A percentile compares a stretch with the other conserved stretches of the same genome.
These are phyloP conservation scores for Ceratobasidium sp. DNA, from an alignment of 1,284 basidiomycete genomes.

Conservation along the genomic window DNA sequence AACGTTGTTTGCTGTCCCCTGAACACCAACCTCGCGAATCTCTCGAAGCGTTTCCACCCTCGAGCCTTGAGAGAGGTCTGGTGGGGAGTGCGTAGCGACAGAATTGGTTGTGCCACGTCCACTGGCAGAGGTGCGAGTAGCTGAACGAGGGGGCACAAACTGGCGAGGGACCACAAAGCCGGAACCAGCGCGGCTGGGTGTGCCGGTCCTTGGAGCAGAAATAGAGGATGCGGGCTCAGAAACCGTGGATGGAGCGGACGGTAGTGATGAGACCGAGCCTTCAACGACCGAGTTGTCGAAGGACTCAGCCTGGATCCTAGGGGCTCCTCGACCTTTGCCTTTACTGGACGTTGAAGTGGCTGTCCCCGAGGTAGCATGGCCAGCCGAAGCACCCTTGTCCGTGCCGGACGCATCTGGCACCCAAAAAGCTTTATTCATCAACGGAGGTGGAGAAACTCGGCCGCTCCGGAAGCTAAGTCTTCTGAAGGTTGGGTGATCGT, in stretches of 20 bases:
- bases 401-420: no score
- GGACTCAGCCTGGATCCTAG: neutral
- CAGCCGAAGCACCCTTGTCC: no score
- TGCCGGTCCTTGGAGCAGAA: neutral
- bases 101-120: neutral
- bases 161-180: neutral
- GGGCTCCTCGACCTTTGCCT: neutral
- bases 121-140: neutral
- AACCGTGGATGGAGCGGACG: neutral
- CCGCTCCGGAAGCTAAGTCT: no score
- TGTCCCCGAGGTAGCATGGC: no score
- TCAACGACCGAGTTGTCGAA: neutral
- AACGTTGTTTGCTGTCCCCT: neutral
- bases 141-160: constrained; percentile 4
- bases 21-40: no score
- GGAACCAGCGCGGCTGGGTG: neutral
- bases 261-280: neutral
- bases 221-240: neutral
- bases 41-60: neutral
- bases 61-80: neutral
- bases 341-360: no score
- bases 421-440: no score
- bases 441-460: no score
- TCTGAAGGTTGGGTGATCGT: no score
- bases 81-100: neutral